These are phyloP conservation scores for Tulasnella sp. DNA, from an alignment of 768 basidiomycete genomes.

Conservation along the genomic window DNA sequence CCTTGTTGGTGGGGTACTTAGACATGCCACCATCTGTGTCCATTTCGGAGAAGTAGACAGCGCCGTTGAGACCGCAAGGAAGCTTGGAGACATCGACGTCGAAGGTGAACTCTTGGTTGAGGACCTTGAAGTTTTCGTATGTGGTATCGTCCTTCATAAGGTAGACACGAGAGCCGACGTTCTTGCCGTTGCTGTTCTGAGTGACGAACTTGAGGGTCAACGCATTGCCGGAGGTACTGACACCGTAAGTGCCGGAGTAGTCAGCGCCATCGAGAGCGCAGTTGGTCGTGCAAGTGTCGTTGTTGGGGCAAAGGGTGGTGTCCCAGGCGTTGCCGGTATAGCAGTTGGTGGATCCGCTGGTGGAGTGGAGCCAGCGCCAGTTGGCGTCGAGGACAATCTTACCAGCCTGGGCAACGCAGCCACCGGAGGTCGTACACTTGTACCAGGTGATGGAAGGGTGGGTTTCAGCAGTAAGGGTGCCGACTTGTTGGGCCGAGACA, in stretches of 20 bases:
- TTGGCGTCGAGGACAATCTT: conserved; percentile 29
- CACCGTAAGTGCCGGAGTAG: conserved; percentile 31
- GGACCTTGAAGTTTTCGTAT: conserved; percentile 52
- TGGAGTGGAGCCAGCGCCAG: conserved; percentile 40
- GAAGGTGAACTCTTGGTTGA: conserved; percentile 58
- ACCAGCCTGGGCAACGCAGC: conserved; percentile 34
- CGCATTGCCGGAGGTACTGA: conserved; percentile 28
- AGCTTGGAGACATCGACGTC: conserved; percentile 58
- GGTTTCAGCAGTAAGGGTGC: conserved; percentile 48
- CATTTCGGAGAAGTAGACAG: conserved; percentile 60
- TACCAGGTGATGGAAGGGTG: conserved; percentile 49
- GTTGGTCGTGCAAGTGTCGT: conserved; percentile 46
- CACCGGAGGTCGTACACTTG: conserved; percentile 43
- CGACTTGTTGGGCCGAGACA: conserved; percentile 45
- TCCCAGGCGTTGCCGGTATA: conserved; percentile 59
- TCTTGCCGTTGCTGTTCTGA: conserved; percentile 14
- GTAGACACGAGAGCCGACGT: conserved; percentile 40
- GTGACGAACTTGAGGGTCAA: conserved; percentile 31
- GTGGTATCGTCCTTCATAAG: conserved; percentile 44
- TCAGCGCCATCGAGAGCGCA: conserved; percentile 41
- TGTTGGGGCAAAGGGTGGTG: conserved; percentile 39
- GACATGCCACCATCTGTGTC: conserved; percentile 54
- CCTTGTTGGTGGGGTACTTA: conserved; percentile 50
- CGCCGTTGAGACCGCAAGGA: conserved; percentile 59
- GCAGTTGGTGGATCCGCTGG: conserved; percentile 40